Evolutionary conservation across 1,284 basidiomycete genomes (phyloP).

Genomic region (Ustilago tritici): DNA sequence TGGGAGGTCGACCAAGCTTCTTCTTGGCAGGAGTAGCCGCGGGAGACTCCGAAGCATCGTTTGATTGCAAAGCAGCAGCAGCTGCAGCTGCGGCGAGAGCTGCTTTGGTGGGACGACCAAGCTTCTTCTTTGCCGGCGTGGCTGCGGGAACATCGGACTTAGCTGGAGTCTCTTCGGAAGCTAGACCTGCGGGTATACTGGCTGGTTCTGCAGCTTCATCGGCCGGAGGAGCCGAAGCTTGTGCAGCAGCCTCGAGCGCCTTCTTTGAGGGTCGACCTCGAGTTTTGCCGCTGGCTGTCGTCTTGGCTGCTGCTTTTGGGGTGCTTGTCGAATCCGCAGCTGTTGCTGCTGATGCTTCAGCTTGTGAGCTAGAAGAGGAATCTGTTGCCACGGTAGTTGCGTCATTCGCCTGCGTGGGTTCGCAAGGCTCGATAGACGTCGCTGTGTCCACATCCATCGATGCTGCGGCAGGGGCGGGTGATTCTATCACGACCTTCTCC

Average conservation of each 20-base stretch:
- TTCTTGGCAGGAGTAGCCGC: slow-evolving; percentile 1
- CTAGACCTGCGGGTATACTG: not conserved
- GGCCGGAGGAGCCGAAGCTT: not conserved
- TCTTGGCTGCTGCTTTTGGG: not conserved
- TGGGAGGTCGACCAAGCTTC: slow-evolving; percentile 2
- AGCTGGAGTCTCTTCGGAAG: slow-evolving; percentile 1
- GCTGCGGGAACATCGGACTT: not conserved
- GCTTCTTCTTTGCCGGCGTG: slow-evolving; percentile 3
- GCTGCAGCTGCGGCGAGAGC: not conserved
- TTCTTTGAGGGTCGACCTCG: slow-evolving; percentile 21
- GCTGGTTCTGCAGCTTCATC: not conserved
- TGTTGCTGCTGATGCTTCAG: not conserved
- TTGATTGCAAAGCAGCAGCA: not conserved
- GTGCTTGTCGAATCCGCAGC: not conserved
- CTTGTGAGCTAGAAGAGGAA: not conserved
- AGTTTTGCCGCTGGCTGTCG: slow-evolving; percentile 5
- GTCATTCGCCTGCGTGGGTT: not conserved
- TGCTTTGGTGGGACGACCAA: not conserved
- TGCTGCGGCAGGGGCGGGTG: not conserved
- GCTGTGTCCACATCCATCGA: not conserved
- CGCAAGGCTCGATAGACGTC: not conserved
- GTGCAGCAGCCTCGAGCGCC: slow-evolving; percentile 2
- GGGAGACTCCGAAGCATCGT: not conserved
- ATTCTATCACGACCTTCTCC: slow-evolving; percentile 7
- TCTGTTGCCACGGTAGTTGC: not conserved